Base-by-base conservation (phyloP, 169 alveolate species). In the Plasmodium cynomolgi region DNA sequence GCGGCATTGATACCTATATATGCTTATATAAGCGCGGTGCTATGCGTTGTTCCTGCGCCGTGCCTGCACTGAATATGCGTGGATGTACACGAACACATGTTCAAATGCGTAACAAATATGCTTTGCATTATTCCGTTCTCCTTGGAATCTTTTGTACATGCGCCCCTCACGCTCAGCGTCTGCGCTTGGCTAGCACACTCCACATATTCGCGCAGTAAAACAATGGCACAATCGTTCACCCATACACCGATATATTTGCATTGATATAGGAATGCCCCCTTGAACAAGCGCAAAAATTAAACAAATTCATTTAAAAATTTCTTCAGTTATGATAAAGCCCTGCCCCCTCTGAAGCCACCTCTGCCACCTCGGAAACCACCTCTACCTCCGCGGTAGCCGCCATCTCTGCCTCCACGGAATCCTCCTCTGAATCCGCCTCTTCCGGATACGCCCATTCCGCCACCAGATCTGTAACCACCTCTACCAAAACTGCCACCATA, bases 341-440 rank as follows among this genome's bases (percentile, higher is more conserved):
- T 88, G 17, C 94, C 73, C 6, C 94, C 94, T 77, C 93, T 86
- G 54, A 75, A 86, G 29, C 95, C 95, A 71, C 92, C 90, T 90
- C 94, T 90, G 50, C 94, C 91, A 39, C 94, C 95, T 81, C 95
- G 73, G 50, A 80, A 90, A 20, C 95, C 95, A 83, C 95, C 93
- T 81, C 96, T 77, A n/a, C 47, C 23, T 26, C 95, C 92, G 58
- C 95, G 50, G 71, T 72, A 84, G 1, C 94, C 95, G 1, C 96
- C 96, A 3, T 93, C 92, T 33, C 47, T 77, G 20, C 94, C 94
- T 75, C 95, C 96, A 68, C 96, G 56, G 75, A 68, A 81, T 54
- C 96, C 95, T 17, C 96, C 93, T 77, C 96, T 88, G 83, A 23
- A 95, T 3, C 96, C 97, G 26, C 96, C 97, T 74, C 96, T 91